phyloP scores from a whole-genome alignment of 495 filamentous ascomycete species.

The Aspergillus sparsus region DNA sequence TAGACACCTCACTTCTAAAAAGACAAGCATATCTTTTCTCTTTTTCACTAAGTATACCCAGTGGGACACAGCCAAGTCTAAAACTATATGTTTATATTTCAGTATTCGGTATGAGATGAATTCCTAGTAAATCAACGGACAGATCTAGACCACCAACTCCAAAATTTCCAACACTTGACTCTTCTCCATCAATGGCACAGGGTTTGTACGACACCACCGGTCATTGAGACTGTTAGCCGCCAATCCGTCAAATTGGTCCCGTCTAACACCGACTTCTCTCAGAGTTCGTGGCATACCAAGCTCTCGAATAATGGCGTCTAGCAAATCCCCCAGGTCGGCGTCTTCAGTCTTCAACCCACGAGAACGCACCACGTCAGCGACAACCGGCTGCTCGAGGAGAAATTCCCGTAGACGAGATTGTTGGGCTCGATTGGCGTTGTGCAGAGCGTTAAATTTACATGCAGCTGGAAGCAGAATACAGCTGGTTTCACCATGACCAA shows the following conservation, averaged over 20 bases:
- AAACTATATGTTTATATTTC: no score
- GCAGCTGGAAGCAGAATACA: constrained; percentile 64
- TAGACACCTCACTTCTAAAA: no score
- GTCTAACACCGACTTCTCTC: constrained; percentile 54
- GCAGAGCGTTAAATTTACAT: constrained; percentile 57
- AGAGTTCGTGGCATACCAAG: constrained; percentile 58
- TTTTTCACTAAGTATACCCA: no score
- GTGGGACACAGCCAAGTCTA: no score
- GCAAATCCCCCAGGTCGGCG: constrained; percentile 54
- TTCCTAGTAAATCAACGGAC: background rate
- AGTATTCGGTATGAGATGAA: no score
- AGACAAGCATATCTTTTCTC: no score
- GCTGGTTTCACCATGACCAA: constrained; percentile 66
- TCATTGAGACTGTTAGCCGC: constrained; percentile 56
- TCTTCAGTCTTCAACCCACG: constrained; percentile 36
- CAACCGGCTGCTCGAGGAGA: constrained; percentile 48
- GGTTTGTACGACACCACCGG: constrained; percentile 51
- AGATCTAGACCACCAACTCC: constrained; percentile 41
- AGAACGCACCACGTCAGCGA: constrained; percentile 43
- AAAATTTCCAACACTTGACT: constrained; percentile 58
- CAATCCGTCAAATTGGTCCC: constrained; percentile 52
- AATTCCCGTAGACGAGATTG: constrained; percentile 51
- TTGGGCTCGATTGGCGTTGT: constrained; percentile 46
- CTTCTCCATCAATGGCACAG: constrained; percentile 50
- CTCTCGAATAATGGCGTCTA: constrained; percentile 56